These are phyloP conservation scores for Prunus mume DNA, from an alignment of 306 rosid species.

Conservation along the genomic window DNA sequence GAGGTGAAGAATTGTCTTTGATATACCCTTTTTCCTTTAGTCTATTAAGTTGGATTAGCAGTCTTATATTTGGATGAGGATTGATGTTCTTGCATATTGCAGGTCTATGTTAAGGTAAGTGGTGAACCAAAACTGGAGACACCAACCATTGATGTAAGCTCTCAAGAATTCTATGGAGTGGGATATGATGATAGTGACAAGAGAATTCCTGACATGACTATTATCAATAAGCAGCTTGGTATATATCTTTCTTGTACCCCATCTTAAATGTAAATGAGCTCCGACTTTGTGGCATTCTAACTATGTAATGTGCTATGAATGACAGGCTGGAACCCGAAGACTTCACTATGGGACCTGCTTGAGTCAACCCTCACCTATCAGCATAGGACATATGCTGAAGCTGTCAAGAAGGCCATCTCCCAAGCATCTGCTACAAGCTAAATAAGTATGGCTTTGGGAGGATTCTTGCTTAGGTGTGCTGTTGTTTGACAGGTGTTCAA, in stretches of 20 bases:
- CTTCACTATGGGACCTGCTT: slow-evolving; percentile 88
- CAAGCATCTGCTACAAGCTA: slow-evolving; percentile 65
- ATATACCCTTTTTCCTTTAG: not conserved
- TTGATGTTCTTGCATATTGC: slow-evolving; percentile 9
- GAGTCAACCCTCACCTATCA: slow-evolving; percentile 93
- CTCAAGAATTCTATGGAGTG: slow-evolving; percentile 85
- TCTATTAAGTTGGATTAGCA: not conserved
- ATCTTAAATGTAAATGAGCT: not conserved
- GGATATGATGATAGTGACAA: slow-evolving; percentile 93
- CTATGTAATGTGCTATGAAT: not conserved
- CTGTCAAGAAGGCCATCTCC: slow-evolving; percentile 62
- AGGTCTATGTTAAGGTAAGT: slow-evolving; percentile 86
- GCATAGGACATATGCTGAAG: slow-evolving; percentile 88
- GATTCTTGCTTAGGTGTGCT: slow-evolving; percentile 32
- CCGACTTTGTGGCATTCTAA: not conserved
- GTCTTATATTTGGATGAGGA: not conserved
- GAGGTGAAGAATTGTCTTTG: slow-evolving; percentile 43
- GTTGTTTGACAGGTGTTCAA: slow-evolving; percentile 25
- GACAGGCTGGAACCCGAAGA: slow-evolving; percentile 86
- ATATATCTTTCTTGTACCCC: slow-evolving; percentile 9
- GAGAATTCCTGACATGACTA: slow-evolving; percentile 97
- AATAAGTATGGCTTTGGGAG: slow-evolving; percentile 15
- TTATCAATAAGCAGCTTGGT: slow-evolving; percentile 88
- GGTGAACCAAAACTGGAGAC: slow-evolving; percentile 55
- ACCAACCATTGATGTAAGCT: slow-evolving; percentile 77